Evolutionary conservation across 202 grass and related monocot genomes (phyloP), one percentile per base, ranked within the genome.

Genomic region (Carex sylvatica): DNA sequence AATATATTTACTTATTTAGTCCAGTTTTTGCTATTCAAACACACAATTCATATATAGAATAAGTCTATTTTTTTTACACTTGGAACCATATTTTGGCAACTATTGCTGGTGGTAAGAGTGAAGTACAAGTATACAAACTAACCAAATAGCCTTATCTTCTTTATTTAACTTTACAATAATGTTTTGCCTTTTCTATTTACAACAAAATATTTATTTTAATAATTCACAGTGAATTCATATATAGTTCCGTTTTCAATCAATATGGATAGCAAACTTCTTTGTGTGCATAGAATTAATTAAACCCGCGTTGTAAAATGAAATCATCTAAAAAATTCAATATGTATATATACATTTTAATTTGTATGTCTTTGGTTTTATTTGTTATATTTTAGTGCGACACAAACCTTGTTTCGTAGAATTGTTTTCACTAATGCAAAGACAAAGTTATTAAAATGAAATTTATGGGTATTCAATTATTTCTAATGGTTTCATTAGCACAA

Each of bases 91-190:
- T 20, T 73, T 73, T 46, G 4, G 52, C 73, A 31, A 77, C 73
- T 55, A 33, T 18, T 76, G 53, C 12, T 31, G 66, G 61, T 56
- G 74, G n/a, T n/a, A 80, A 63, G 65, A 81, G 77, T 60, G 82
- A 44, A 75, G 64, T 53, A 67, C 77, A 77, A 75, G 82, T 51
- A 59, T 82, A 55, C 28, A 72, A 79, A 7, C 30, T 65, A 70
- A 65, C 44, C 15, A 65, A 65, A 88, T 69, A 70, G 31, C 52
- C 18, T 35, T 35, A 4, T 35, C 49, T 74, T 74, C 44, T 73
- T 65, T 72, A 75, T 54, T 24, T 71, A 69, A 63, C 46, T 24
- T 42, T 61, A n/a, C 18, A 65, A 77, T 28, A 77, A 78, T 84
- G 10, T 19, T 28, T 65, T 74, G 62, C 35, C 42, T 51, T 73